Conservation (phyloP, 495 filamentous ascomycete species). For the Neurospora sp. region DNA sequence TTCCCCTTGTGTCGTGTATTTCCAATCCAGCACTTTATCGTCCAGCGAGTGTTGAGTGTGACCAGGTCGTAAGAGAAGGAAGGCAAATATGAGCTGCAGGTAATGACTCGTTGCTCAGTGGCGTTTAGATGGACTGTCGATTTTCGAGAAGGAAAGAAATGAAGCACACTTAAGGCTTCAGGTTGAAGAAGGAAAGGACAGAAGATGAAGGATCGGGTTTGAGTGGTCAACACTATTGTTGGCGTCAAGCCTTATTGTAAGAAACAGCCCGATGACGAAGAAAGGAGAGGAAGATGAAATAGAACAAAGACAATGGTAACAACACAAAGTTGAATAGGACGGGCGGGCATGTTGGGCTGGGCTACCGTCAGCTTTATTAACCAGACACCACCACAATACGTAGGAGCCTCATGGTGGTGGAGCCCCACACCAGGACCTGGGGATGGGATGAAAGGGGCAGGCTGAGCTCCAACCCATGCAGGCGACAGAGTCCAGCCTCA, state of each 20-base stretch:
- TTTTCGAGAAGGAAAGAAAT: not conserved
- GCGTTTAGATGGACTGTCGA: not conserved
- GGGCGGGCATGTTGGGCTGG: not conserved
- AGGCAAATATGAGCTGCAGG: not conserved
- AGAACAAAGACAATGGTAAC: not conserved
- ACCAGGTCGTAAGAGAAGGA: not conserved
- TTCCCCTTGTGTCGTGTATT: not conserved
- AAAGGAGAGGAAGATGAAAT: not conserved
- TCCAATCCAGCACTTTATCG: constrained; percentile 7
- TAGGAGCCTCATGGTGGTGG: not conserved
- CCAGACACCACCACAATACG: not conserved
- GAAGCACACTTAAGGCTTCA: not conserved
- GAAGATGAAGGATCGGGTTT: not conserved
- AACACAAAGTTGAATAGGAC: not conserved
- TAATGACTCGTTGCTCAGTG: not conserved
- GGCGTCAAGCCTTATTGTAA: not conserved
- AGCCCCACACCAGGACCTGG: not conserved
- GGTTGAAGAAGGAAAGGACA: not conserved
- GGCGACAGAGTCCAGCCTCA: not conserved
- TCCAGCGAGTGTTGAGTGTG: constrained; percentile 15
- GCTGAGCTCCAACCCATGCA: not conserved
- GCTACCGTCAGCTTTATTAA: not conserved
- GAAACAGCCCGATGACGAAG: not conserved
- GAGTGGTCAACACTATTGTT: constrained; percentile 1
- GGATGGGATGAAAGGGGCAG: not conserved